Conservation (phyloP, 2,329 filamentous ascomycete genomes). For the Metarhizium rileyi region DNA sequence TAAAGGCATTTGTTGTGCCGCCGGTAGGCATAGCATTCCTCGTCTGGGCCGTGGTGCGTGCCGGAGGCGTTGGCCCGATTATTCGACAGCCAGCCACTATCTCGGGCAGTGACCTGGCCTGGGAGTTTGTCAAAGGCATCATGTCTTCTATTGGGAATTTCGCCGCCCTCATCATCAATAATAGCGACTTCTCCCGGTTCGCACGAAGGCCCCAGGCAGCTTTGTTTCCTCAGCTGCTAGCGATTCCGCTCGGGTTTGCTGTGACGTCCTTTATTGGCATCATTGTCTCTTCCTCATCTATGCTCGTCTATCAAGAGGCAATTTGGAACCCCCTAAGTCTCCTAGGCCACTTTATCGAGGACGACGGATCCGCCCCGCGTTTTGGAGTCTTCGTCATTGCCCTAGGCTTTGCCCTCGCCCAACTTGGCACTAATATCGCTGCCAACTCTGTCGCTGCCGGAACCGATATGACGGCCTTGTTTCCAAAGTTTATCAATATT, state of each 20-base stretch:
- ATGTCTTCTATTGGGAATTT: conserved; percentile 91
- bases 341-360: conserved; percentile 58
- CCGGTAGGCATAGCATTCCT: conserved; percentile 77
- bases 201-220: conserved; percentile 66
- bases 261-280: conserved; percentile 81
- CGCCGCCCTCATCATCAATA: conserved; percentile 73
- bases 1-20: conserved; percentile 79
- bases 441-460: conserved; percentile 79
- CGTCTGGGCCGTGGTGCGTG: conserved; percentile 75
- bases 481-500: conserved; percentile 78
- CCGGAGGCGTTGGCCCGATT: conserved; percentile 76
- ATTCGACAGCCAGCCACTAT: conserved; percentile 56
- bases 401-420: conserved; percentile 62
- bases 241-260: conserved; percentile 62
- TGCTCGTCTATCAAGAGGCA: conserved; percentile 54
- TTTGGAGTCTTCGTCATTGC: conserved; percentile 70
- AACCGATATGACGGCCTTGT: conserved; percentile 70
- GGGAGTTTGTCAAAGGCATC: conserved; percentile 75
- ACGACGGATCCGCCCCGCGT: conserved; percentile 57
- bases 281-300: conserved; percentile 63
- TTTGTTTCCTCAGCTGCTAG: conserved; percentile 68
- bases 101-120: conserved; percentile 61
- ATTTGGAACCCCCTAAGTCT: conserved; percentile 68
- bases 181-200: conserved; percentile 80
- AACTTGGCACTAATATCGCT: conserved; percentile 79